Base-by-base conservation (phyloP, 1,284 basidiomycete species). In the Neonothopanus nambi region DNA sequence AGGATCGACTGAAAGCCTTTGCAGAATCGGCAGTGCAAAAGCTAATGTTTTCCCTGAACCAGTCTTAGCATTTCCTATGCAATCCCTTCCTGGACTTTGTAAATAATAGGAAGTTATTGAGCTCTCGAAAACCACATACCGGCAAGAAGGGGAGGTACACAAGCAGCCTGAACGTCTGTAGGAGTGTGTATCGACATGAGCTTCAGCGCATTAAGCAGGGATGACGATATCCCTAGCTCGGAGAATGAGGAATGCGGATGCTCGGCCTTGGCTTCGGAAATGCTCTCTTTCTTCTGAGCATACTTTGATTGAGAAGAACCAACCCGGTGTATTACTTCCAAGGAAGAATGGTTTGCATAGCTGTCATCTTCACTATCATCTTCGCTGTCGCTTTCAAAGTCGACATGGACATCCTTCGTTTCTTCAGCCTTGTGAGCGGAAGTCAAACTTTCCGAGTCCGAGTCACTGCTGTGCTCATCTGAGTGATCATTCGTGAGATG, bases 1-100 rank as follows among this genome's bases (percentile, higher is more conserved):
- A 6, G 95, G 95, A 69, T 98, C 95, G 3, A 80, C 72, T 0
- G 89, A 85, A 20, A 99, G 80, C 65, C 85, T 85, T 71, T 99
- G 95, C 6, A 99, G 77, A 48, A 98, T 97, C 1, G 97, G 97
- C 9, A 99, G 73, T 1, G 96, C 94, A 63, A 99, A 99, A 0
- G 97, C 95, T 54, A 99, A 87, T 0, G 97, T 99, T 75, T 99
- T 99, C 63, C 96, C 96, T 8, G 92, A 95, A 56, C 96, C 97
- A 0, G 96, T 99, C 74, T 98, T 96, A 1, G 97, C 95, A 58
- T 97, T 95, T 28, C 97, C 97, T 58, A 98, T 93, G 67, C 93
- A 95, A 71, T 99, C 96, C 64, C 85, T 82, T 54, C 88, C 93
- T 90, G 42, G 17, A 52, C n/a, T 13, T 12, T 13, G 26, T 40